Evolutionary conservation across 352 stramenopile species (phyloP), one percentile per base, ranked within the genome.

Genomic region (Globisporangium carolinianum): DNA sequence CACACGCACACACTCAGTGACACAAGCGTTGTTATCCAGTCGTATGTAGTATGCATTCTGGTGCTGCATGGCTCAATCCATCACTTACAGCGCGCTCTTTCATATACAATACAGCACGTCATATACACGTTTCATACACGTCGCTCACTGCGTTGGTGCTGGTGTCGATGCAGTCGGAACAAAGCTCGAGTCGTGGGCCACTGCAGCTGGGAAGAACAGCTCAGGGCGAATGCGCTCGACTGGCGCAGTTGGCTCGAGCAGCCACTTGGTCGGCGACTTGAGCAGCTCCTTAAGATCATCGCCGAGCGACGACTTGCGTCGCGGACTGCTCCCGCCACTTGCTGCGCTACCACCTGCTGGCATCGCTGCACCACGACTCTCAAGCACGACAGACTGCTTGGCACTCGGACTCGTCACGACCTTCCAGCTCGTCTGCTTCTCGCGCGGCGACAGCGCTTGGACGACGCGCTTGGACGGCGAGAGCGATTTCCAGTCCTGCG

Each of bases 241-340:
- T 1, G 57, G 47, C 18, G 72, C 65, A 7, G 62, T 55, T 10
- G 57, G 45, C 5, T 54, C 51, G 38, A 76, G 72, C 15, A 91
- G 61, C 81, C 78, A 91, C 60, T 89, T 84, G 42, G 78, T 75
- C 6, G 81, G 77, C 2, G 77, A 83, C 36, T 66, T 62, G 17
- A 89, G 48, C 38, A 91, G 32, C 58, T 86, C 72, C 46, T 81
- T 83, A n/a, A 91, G 52, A 2, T 89, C 78, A 3, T 91, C 76
- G 37, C 76, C 75, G 17, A 89, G 59, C 2, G 76, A 84, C 5
- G 72, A 72, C 58, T 84, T 87, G 53, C 75, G 75, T 0, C 72
- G 58, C 12, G 62, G 36, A 55, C 61, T 62, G 61, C 14, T 53
- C 42, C 42, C 14, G 12, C 17, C 49, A 12, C 45, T 24, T 32